Conservation (phyloP, 768 basidiomycete genomes). For the Dentipellis fragilis region DNA sequence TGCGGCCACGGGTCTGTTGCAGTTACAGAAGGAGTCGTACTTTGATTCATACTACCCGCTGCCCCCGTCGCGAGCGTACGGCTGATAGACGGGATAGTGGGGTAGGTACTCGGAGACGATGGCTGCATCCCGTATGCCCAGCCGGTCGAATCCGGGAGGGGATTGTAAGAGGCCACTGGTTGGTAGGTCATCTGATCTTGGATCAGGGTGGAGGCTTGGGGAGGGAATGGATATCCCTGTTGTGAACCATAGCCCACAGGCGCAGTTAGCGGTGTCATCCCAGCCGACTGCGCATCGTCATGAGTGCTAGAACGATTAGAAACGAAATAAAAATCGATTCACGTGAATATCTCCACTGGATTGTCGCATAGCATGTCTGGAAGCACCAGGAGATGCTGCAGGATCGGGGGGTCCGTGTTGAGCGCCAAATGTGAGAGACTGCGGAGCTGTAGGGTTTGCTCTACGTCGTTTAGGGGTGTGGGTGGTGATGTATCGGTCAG, state of each 20-base stretch:
- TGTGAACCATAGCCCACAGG: not conserved
- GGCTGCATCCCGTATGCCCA: not conserved
- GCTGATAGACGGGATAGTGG: not conserved
- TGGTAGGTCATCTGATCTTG: not conserved
- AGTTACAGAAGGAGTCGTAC: not conserved
- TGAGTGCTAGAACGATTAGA: not conserved
- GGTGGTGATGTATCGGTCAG: constrained; percentile 59
- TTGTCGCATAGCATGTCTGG: constrained; percentile 8
- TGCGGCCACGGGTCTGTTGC: not conserved
- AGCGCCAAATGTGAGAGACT: constrained; percentile 9
- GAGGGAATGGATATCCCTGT: not conserved
- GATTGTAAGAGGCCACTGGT: not conserved
- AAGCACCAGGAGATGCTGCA: constrained; percentile 14
- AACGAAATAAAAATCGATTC: not conserved
- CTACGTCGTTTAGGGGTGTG: constrained; percentile 22
- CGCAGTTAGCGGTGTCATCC: not conserved
- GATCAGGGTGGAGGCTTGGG: not conserved
- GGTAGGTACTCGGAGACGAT: not conserved
- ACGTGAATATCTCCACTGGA: constrained; percentile 5
- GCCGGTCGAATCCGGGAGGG: not conserved
- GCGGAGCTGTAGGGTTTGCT: constrained; percentile 14
- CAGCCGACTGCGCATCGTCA: not conserved
- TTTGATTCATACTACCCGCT: not conserved
- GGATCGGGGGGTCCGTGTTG: constrained; percentile 14
- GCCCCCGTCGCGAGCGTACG: not conserved